Evolutionary conservation across 2,329 filamentous ascomycete genomes (phyloP).

Genomic region (Exophiala spinifera): DNA sequence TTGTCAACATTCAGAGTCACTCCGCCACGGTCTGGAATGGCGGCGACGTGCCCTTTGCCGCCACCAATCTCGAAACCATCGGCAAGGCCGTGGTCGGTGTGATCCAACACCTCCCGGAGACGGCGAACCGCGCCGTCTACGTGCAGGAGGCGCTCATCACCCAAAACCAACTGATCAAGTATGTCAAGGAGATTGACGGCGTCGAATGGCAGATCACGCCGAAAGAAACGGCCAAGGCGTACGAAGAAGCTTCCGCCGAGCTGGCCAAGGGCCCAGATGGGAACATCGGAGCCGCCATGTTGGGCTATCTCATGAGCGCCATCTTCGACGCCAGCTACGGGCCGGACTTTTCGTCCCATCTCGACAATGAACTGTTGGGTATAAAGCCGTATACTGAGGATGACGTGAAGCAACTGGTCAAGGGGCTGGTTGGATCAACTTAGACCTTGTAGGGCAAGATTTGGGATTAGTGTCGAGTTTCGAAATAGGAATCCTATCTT

Average conservation of each 20-base stretch:
- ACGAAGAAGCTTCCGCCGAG: slow-evolving; percentile 33
- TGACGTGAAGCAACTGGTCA: slow-evolving; percentile 34
- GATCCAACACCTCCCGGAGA: slow-evolving; percentile 50
- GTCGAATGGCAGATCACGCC: slow-evolving; percentile 22
- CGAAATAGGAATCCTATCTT: no score
- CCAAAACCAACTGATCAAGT: slow-evolving; percentile 42
- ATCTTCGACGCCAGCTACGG: slow-evolving; percentile 35
- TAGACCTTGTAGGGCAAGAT: neutral
- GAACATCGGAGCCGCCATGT: slow-evolving; percentile 25
- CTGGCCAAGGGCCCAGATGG: slow-evolving; percentile 27
- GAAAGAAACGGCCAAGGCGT: slow-evolving; percentile 12
- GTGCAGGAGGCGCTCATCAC: slow-evolving; percentile 45
- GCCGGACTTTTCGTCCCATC: slow-evolving; percentile 28
- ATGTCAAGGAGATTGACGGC: slow-evolving; percentile 35
- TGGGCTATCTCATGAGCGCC: slow-evolving; percentile 33
- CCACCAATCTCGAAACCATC: slow-evolving; percentile 49
- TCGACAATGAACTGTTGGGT: slow-evolving; percentile 42
- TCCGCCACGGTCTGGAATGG: slow-evolving; percentile 49
- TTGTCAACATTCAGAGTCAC: slow-evolving; percentile 45
- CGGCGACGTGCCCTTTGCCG: slow-evolving; percentile 49
- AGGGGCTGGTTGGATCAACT: slow-evolving; percentile 9
- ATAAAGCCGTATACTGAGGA: slow-evolving; percentile 34
- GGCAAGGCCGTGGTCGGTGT: slow-evolving; percentile 51
- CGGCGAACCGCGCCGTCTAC: slow-evolving; percentile 51
- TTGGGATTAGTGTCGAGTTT: no score